Evolutionary conservation across 116 monocot genomes (phyloP).

Genomic region (Dioscorea cayenensis): DNA sequence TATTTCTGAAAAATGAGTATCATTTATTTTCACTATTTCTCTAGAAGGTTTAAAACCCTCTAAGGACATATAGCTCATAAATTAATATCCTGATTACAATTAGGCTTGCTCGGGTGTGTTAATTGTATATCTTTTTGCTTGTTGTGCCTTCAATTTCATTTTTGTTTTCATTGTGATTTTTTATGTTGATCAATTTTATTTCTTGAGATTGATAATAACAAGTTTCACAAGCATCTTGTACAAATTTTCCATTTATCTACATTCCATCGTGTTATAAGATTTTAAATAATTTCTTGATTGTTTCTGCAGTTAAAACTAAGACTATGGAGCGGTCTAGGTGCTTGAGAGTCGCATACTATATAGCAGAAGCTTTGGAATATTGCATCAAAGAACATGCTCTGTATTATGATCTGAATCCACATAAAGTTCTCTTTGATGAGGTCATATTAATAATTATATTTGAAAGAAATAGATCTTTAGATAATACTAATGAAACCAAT

Average conservation of each 20-base stretch:
- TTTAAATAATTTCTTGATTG: neutral
- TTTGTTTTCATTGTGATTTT: too few relatives aligned
- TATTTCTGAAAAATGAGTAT: too few relatives aligned
- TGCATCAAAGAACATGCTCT: conserved; percentile 60
- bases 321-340: conserved; percentile 92
- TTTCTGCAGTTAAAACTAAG: conserved; percentile 72
- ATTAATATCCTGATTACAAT: too few relatives aligned
- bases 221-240: neutral
- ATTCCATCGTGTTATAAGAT: too few relatives aligned
- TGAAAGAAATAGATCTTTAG: neutral
- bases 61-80: too few relatives aligned
- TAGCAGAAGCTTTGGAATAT: conserved; percentile 83
- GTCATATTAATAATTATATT: conserved; percentile 16
- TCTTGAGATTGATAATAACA: neutral
- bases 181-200: conserved; percentile 11
- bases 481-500: neutral
- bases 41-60: too few relatives aligned
- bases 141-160: too few relatives aligned
- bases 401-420: conserved; percentile 92
- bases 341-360: conserved; percentile 62
- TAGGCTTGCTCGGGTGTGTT: too few relatives aligned
- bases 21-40: too few relatives aligned
- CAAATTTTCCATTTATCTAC: neutral
- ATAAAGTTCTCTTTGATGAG: conserved; percentile 86
- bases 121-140: too few relatives aligned